phyloP scores from a whole-genome alignment of 139 green algal species.

The Diplosphaera chodatii region DNA sequence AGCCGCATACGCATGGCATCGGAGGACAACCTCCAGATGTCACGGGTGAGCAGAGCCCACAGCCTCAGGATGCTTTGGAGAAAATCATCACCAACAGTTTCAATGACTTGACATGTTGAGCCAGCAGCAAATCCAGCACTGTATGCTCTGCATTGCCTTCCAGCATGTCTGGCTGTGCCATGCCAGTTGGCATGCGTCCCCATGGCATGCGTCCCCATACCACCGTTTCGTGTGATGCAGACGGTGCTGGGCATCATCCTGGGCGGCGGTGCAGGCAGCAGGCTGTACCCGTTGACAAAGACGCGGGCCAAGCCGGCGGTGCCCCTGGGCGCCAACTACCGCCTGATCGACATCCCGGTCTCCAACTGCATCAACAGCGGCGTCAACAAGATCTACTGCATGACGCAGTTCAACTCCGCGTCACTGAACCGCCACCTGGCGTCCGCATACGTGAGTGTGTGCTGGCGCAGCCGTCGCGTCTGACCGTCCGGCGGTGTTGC shows the following conservation, averaged over 20 bases:
- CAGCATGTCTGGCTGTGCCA: too few relatives aligned
- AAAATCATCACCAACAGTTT: too few relatives aligned
- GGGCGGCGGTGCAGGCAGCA: constrained; percentile 88
- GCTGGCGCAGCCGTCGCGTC: too few relatives aligned
- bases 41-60: background rate
- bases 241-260: constrained; percentile 95
- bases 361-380: constrained; percentile 99
- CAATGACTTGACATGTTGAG: too few relatives aligned
- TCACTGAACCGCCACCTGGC: constrained; percentile 97
- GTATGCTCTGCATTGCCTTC: too few relatives aligned
- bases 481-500: too few relatives aligned
- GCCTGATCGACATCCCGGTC: constrained; percentile 99
- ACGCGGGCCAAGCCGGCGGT: constrained; percentile 97
- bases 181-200: too few relatives aligned
- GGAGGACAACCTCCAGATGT: background rate
- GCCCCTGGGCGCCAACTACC: constrained; percentile 97
- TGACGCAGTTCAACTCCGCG: constrained; percentile 99
- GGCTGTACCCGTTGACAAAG: constrained; percentile 98
- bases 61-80: too few relatives aligned
- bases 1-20: background rate
- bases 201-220: too few relatives aligned
- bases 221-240: constrained; percentile 33
- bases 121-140: too few relatives aligned
- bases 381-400: constrained; percentile 99
- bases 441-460: constrained; percentile 81